These are phyloP conservation scores for Grosmannia penicillata DNA, from an alignment of 2,329 filamentous ascomycete genomes.

Conservation along the genomic window DNA sequence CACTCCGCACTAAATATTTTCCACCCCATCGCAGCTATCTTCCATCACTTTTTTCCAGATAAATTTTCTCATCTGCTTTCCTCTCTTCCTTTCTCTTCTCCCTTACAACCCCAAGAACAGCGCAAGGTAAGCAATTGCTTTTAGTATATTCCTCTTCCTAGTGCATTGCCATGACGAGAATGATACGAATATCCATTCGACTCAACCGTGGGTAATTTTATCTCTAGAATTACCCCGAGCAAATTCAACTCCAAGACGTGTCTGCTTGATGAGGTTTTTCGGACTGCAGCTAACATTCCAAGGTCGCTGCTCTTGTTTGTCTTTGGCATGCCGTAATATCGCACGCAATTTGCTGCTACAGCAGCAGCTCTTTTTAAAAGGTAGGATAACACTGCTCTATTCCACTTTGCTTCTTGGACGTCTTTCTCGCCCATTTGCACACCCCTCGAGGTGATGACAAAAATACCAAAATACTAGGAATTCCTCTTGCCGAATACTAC, in stretches of 20 bases:
- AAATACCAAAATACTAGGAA: constrained; percentile 43
- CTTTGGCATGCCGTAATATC: background rate
- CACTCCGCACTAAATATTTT: too few relatives aligned
- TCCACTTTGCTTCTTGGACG: background rate
- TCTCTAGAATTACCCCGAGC: constrained; percentile 44
- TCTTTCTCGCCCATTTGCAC: constrained; percentile 4
- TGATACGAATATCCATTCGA: constrained; percentile 47
- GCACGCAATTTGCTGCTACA: background rate
- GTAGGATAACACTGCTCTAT: constrained; percentile 23
- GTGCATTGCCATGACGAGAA: constrained; percentile 27
- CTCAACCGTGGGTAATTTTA: constrained; percentile 39
- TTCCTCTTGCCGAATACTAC: constrained; percentile 53
- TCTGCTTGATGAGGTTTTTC: constrained; percentile 4
- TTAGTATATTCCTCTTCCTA: background rate
- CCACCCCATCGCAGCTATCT: too few relatives aligned
- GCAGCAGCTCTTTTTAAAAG: constrained; percentile 22
- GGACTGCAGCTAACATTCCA: background rate
- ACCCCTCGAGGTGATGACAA: constrained; percentile 39
- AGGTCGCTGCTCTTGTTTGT: background rate
- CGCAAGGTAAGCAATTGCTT: background rate
- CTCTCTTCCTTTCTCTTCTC: constrained; percentile 6
- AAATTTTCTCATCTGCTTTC: constrained; percentile 1
- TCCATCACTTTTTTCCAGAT: constrained; percentile 4
- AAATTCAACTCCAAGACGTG: constrained; percentile 16
- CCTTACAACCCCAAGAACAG: background rate